Evolutionary conservation across 495 filamentous ascomycete genomes (phyloP).

Genomic region (Penicillium atrosanguineum): DNA sequence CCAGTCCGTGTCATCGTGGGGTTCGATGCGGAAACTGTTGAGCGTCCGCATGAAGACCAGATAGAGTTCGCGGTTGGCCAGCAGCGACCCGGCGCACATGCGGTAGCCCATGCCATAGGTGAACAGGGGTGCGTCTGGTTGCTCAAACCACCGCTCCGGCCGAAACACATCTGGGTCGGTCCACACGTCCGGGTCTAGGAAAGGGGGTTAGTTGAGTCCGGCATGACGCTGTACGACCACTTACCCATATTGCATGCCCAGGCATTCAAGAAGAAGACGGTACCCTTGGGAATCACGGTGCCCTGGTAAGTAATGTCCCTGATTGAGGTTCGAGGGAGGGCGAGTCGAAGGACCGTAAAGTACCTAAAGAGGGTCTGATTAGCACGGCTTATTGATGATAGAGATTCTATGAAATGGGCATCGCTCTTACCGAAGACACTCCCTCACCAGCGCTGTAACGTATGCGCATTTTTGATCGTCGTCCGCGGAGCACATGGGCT

Average conservation of each 20-base stretch:
- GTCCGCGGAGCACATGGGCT: constrained; percentile 54
- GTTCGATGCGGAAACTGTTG: constrained; percentile 55
- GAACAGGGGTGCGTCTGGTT: constrained; percentile 59
- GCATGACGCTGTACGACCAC: constrained; percentile 2
- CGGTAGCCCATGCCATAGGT: constrained; percentile 63
- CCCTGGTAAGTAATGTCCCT: constrained; percentile 59
- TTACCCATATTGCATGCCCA: constrained; percentile 65
- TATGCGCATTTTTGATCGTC: constrained; percentile 64
- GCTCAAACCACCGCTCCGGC: constrained; percentile 62
- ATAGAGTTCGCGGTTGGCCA: constrained; percentile 66
- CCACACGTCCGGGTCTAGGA: constrained; percentile 55
- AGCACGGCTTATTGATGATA: neutral
- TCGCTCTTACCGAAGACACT: constrained; percentile 50
- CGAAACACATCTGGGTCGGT: constrained; percentile 55
- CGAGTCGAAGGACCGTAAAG: constrained; percentile 60
- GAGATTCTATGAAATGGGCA: neutral
- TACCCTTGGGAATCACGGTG: constrained; percentile 54
- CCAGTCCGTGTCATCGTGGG: constrained; percentile 46
- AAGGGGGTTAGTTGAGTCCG: neutral
- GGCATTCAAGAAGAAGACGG: constrained; percentile 62
- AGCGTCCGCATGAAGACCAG: constrained; percentile 61
- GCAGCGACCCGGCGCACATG: constrained; percentile 63
- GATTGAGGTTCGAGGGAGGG: constrained; percentile 57
- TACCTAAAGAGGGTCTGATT: constrained; percentile 32
- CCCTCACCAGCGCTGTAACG: constrained; percentile 55